phyloP scores from a whole-genome alignment of 1,284 basidiomycete genomes.

The Melanopsichium pennsylvanicum region DNA sequence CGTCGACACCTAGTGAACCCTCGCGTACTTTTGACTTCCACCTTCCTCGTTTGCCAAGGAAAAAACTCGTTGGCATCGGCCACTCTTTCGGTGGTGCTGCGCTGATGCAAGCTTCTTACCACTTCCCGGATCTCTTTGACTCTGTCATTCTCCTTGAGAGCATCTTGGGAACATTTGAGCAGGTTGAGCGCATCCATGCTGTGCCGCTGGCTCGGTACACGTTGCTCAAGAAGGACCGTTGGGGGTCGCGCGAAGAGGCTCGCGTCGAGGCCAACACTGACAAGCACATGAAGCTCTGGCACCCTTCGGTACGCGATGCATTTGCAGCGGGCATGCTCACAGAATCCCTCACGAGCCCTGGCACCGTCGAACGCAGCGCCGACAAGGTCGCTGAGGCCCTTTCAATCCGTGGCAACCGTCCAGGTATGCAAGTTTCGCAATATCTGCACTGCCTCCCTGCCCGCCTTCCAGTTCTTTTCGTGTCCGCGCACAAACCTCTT shows the following conservation, averaged over 20 bases:
- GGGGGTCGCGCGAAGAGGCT: constrained; percentile 31
- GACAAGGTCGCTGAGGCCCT: constrained; percentile 43
- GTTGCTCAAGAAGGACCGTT: constrained; percentile 38
- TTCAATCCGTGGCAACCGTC: constrained; percentile 37
- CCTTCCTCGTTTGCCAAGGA: constrained; percentile 37
- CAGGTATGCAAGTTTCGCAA: constrained; percentile 30
- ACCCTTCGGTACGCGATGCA: constrained; percentile 31
- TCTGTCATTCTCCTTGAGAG: constrained; percentile 35
- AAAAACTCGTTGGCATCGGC: constrained; percentile 41
- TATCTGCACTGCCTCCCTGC: constrained; percentile 40
- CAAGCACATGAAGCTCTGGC: constrained; percentile 39
- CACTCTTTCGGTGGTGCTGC: constrained; percentile 44
- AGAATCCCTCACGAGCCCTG: constrained; percentile 23
- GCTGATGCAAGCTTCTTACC: constrained; percentile 26
- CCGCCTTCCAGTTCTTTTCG: constrained; percentile 27
- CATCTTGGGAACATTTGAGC: constrained; percentile 28
- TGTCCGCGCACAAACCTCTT: constrained; percentile 41
- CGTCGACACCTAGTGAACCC: constrained; percentile 32
- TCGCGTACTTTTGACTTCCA: constrained; percentile 39
- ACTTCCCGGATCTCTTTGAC: constrained; percentile 38
- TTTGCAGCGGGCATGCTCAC: constrained; percentile 37
- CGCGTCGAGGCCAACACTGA: constrained; percentile 27
- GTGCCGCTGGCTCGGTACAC: constrained; percentile 45
- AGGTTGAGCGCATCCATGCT: constrained; percentile 21
- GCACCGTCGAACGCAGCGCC: constrained; percentile 33